A percentile compares a stretch with the other conserved stretches of the same genome.
phyloP scores from a whole-genome alignment of 2,329 filamentous ascomycete species.

The Trichoderma guizhouense region DNA sequence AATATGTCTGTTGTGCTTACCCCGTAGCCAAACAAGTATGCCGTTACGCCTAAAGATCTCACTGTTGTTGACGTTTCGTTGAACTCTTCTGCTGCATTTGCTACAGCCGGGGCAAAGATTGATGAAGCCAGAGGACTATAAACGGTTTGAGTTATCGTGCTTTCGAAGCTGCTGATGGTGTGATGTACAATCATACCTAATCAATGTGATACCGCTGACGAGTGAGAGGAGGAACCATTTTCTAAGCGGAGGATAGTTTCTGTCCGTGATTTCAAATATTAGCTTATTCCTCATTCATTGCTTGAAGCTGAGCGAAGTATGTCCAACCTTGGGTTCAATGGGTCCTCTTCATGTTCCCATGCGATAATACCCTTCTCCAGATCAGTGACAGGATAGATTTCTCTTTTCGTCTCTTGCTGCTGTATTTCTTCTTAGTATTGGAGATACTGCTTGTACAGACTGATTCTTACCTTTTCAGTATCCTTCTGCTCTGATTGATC shows the following conservation, averaged over 20 bases:
- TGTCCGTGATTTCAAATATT: not conserved
- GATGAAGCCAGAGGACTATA: constrained; percentile 45
- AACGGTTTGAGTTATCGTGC: not conserved
- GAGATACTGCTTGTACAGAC: not conserved
- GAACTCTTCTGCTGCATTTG: constrained; percentile 61
- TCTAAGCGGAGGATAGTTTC: constrained; percentile 48
- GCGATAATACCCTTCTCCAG: constrained; percentile 33
- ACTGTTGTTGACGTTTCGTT: constrained; percentile 48
- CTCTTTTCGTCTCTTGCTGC: not conserved
- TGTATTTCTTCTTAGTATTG: not conserved
- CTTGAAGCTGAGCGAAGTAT: not conserved
- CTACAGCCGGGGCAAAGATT: constrained; percentile 67
- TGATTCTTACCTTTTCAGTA: not conserved
- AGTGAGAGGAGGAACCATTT: constrained; percentile 44
- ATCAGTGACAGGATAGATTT: constrained; percentile 6
- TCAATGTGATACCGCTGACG: constrained; percentile 48
- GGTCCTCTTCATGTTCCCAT: constrained; percentile 47
- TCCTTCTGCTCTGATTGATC: not conserved
- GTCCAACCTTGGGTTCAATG: constrained; percentile 40
- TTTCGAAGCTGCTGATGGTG: not conserved
- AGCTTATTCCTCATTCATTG: not conserved
- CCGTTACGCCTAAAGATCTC: constrained; percentile 62
- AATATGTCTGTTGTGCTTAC: constrained; percentile 25
- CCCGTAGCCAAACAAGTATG: constrained; percentile 63
- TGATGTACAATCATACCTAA: constrained; percentile 23